phyloP scores from a whole-genome alignment of 306 rosid species.

The barrel medic (Medicago truncatula) region MtrunA17r5.0-ANR NC_053048.1:50565501-50566000 shows the following conservation, averaged over 20 bases:
- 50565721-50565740: constrained; percentile 17
- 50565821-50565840: constrained; percentile 17
- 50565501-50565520: constrained; percentile 49
- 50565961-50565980: not conserved
- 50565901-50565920: constrained; percentile 22
- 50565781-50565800: not conserved
- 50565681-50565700: constrained; percentile 16
- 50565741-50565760: constrained; percentile 16
- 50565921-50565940: not conserved
- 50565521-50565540: constrained; percentile 51
- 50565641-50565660: constrained; percentile 62
- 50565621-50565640: constrained; percentile 79
- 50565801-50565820: constrained; percentile 8
- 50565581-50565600: constrained; percentile 64
- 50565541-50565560: constrained; percentile 48
- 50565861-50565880: constrained; percentile 28
- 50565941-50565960: constrained; percentile 2
- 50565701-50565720: constrained; percentile 26
- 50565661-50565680: constrained; percentile 59
- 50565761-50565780: constrained; percentile 15
- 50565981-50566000: not conserved
- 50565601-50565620: constrained; percentile 89
- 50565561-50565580: constrained; percentile 55
- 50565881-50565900: not conserved
- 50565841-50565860: constrained; percentile 13